Base-by-base conservation (phyloP, 2,329 filamentous ascomycete species). In the Aspergillus costaricaensis region DNA sequence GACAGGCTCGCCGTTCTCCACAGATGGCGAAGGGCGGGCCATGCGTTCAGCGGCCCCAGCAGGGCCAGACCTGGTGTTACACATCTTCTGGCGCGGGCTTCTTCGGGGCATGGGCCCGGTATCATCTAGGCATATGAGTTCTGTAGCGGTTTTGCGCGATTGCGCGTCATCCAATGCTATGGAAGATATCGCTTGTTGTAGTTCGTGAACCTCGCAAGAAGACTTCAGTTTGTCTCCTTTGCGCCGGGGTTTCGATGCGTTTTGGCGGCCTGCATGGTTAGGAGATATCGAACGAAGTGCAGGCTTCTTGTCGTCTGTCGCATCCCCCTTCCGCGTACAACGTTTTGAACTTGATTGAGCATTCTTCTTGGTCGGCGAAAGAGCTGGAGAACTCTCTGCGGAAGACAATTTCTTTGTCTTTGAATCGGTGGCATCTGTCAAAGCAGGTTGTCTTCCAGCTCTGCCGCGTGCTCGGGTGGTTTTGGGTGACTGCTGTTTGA, bases 401-500 rank as follows among this genome's bases (percentile, higher is more conserved):
- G 15, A 17, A 43, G 58, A 44, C 4, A 55, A 10, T 6, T 61
- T 58, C 19, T 64, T 23, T 15, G 61, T 63, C 19, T 67, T 64
- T 21, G 62, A 10, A 3, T 65, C 66, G 21, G 52, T 32, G 8
- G 53, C 63, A 19, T 55, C 57, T 8, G 55, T 51, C 3, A 50
- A 43, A 17, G 62, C 17, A 38, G 59, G 55, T 12, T 47, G 54
- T 8, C 60, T 56, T 48, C 63, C 55, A 15, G 61, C 38, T 60
- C 61, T 58, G 9, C 43, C 47, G 15, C 59, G 62, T 25, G 62
- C 19, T 30, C 57, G 64, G 15, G 48, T 53, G 27, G 59, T 47
- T 55, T 64, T 48, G 3, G 69, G 66, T 38, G 64, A 66, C 17
- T 63, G 62, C 15, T 63, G 62, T 47, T 74, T 74, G n/a, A 62